Evolutionary conservation across 441 rosid species (phyloP).

Genomic region (Melastoma candidum): DNA sequence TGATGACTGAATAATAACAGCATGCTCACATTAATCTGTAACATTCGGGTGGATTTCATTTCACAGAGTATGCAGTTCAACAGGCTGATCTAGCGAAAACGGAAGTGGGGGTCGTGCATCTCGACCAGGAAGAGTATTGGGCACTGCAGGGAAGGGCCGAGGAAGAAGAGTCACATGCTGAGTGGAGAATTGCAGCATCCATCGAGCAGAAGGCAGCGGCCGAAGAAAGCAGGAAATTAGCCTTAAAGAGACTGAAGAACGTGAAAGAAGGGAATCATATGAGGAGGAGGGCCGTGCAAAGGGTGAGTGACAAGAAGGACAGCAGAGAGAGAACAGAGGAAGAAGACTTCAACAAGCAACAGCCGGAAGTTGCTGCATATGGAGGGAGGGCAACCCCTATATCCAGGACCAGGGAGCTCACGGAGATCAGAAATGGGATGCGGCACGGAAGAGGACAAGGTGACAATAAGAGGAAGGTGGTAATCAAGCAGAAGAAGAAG

Average conservation of each 20-base stretch:
- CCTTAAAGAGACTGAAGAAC: conserved; percentile 23
- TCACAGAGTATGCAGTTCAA: conserved; percentile 16
- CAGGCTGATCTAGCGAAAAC: conserved; percentile 16
- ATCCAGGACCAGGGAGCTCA: conserved; percentile 13
- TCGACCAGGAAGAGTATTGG: conserved; percentile 25
- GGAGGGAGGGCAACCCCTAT: conserved; percentile 15
- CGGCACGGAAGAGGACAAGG: not conserved
- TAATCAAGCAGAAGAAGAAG: conserved; percentile 11
- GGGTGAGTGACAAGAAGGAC: conserved; percentile 5
- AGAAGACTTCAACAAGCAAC: conserved; percentile 4
- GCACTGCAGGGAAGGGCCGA: conserved; percentile 27
- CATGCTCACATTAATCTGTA: too few species aligned
- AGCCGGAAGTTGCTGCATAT: too few species aligned
- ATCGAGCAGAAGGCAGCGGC: conserved; percentile 35
- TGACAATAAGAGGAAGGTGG: conserved; percentile 12
- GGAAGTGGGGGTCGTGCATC: conserved; percentile 13
- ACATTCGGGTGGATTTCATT: too few species aligned
- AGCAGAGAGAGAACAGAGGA: conserved; percentile 1
- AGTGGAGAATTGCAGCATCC: conserved; percentile 36
- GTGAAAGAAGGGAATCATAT: conserved; percentile 3
- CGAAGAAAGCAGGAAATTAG: conserved; percentile 24
- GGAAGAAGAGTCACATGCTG: conserved; percentile 31
- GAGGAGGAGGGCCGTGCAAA: conserved; percentile 5
- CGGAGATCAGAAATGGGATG: not conserved
- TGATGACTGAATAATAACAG: too few species aligned